Evolutionary conservation across 1,284 basidiomycete genomes (phyloP), one percentile per base, ranked within the genome.

Genomic region (Ceratobasidium sp.): DNA sequence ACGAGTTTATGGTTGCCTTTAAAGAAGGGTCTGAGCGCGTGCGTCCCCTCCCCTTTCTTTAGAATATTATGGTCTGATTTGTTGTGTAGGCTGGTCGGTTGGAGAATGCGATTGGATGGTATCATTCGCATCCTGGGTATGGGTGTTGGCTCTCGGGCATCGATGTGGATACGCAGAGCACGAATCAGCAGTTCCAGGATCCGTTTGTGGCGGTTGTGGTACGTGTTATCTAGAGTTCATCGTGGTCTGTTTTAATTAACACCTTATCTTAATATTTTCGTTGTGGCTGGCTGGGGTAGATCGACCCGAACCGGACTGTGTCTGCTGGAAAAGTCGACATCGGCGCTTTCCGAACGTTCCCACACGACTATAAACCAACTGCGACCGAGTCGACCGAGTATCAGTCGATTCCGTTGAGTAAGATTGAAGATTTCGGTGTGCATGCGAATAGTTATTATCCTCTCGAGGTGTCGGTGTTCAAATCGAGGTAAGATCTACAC

Each of bases 1-100:
- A 97, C 81, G 98, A 99, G 84, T 99, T 97, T 85, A 99, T 99
- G 97, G 96, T 99, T 63, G 91, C 95, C 80, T 99, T 96, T 80
- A 90, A 94, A 60, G 88, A 91, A 76, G 89, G 89, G 29, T 93
- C 91, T 78, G 90, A 93, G 79, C 90, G 90, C 84, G 95, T 94
- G 77, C 57, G 86, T 77, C 1, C 57, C 29, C 36, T 48, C 11
- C 24, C n/a, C 54, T 33, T 67, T 15, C n/a, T 51, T 73, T 27
- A 45, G 4, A n/a, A n/a, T 44, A 11, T 15, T 63, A 8, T 41
- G 24, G 4, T 17, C 48, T 29, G 6, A 36, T 22, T 57, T 29
- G n/a, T 50, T 9, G n/a, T 24, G 36, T 51, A 96, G 92, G 93
- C 93, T 15, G 91, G 90, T 15, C 88, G 96, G 76, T 83, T 91